Conservation (phyloP, 805 yeast species). For the Torulaspora delbrueckii region DNA sequence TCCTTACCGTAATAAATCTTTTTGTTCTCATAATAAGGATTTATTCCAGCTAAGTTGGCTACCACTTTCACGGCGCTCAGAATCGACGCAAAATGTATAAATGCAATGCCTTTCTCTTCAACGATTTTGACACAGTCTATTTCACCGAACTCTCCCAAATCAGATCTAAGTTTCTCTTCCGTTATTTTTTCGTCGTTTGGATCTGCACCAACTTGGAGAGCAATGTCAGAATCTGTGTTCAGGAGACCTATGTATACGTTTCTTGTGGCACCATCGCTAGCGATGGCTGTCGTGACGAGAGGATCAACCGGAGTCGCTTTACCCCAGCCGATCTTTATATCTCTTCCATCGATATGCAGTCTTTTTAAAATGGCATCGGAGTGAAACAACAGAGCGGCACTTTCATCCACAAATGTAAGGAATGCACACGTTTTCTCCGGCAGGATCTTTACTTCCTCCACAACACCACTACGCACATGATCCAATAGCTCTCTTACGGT, state of each 20-base stretch:
- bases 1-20: slow-evolving; percentile 91
- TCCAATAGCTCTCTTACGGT: slow-evolving; percentile 78
- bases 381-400: slow-evolving; percentile 84
- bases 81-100: slow-evolving; percentile 84
- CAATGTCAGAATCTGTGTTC: slow-evolving; percentile 42
- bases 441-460: slow-evolving; percentile 73
- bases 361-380: slow-evolving; percentile 87
- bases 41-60: slow-evolving; percentile 58
- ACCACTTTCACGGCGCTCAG: slow-evolving; percentile 84
- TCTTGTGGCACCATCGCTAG: slow-evolving; percentile 86
- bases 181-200: slow-evolving; percentile 32
- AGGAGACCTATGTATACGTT: slow-evolving; percentile 86
- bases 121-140: slow-evolving; percentile 82
- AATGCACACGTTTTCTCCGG: slow-evolving; percentile 87
- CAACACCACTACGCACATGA: slow-evolving; percentile 85
- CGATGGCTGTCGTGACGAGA: slow-evolving; percentile 67
- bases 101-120: slow-evolving; percentile 78
- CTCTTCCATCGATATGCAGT: slow-evolving; percentile 72
- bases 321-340: slow-evolving; percentile 91
- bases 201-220: slow-evolving; percentile 17
- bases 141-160: slow-evolving; percentile 67
- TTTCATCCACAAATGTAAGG: slow-evolving; percentile 82
- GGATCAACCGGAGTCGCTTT: slow-evolving; percentile 71
- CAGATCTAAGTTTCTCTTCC: slow-evolving; percentile 62
- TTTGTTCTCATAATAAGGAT: slow-evolving; percentile 64